Conservation (phyloP, 805 yeast species). For the Hanseniaspora guilliermondii region DNA sequence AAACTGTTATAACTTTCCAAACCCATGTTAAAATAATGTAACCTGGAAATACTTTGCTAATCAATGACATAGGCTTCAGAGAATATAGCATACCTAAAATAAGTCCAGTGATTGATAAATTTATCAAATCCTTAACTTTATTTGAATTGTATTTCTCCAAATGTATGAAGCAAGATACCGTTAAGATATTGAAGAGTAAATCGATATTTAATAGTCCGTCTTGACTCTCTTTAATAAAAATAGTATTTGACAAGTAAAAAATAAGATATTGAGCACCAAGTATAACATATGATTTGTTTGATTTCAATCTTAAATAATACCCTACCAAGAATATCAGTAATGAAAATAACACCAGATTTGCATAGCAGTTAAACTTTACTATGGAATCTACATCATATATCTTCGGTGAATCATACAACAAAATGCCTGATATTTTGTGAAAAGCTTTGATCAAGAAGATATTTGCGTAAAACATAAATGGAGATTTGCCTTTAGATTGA, state of each 20-base stretch:
- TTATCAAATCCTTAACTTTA: neutral
- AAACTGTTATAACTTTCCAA: conserved; percentile 3
- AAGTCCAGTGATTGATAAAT: neutral
- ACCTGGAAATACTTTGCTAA: neutral
- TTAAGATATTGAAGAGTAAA: neutral
- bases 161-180: neutral
- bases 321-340: conserved; percentile 1
- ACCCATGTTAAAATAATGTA: neutral
- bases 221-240: neutral
- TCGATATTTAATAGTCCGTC: neutral
- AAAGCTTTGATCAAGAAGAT: neutral
- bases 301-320: neutral
- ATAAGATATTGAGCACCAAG: neutral
- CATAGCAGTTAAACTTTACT: neutral
- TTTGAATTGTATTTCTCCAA: neutral
- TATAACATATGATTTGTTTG: neutral
- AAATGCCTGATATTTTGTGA: neutral
- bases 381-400: neutral
- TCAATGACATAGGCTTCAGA: neutral
- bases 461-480: conserved; percentile 3
- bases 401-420: neutral
- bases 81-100: conserved; percentile 4
- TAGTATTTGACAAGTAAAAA: neutral
- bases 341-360: neutral
- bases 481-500: conserved; percentile 10